phyloP scores from a whole-genome alignment of 169 alveolate species.

The Plasmodium reichenowi region DNA sequence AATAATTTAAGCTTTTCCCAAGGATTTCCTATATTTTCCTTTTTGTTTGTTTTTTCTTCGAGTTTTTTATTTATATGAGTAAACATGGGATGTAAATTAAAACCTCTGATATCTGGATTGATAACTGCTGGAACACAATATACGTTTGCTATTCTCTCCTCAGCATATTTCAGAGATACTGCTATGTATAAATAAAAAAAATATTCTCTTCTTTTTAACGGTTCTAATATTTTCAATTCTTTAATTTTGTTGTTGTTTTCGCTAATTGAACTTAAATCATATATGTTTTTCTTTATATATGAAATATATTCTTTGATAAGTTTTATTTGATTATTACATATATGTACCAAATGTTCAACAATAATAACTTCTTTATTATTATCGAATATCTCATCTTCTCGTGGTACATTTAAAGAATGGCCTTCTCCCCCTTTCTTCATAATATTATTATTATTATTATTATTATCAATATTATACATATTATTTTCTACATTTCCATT shows the following conservation, averaged over 20 bases:
- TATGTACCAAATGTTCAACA: constrained; percentile 34
- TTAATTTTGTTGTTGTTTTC: constrained; percentile 64
- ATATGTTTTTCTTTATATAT: constrained; percentile 42
- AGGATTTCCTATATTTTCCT: constrained; percentile 29
- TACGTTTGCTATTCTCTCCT: constrained; percentile 38
- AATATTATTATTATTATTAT: background rate
- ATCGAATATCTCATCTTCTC: constrained; percentile 1
- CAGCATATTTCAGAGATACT: constrained; percentile 46
- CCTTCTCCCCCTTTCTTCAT: background rate
- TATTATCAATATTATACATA: background rate
- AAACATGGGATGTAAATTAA: constrained; percentile 75
- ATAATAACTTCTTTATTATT: constrained; percentile 44
- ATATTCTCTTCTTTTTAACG: constrained; percentile 67
- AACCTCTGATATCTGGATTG: constrained; percentile 66
- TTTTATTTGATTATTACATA: constrained; percentile 53
- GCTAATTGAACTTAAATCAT: constrained; percentile 35
- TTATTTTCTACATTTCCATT: background rate
- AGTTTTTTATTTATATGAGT: constrained; percentile 63
- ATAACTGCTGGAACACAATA: constrained; percentile 6
- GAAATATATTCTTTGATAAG: constrained; percentile 50
- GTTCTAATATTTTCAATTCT: constrained; percentile 64
- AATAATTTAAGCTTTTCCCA: constrained; percentile 63
- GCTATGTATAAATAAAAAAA: constrained; percentile 68
- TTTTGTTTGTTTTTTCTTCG: constrained; percentile 19
- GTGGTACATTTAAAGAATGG: background rate